Evolutionary conservation across 345 rosid species (phyloP), one percentile per base, ranked within the genome.

Genomic region (Lepidium didymum): DNA sequence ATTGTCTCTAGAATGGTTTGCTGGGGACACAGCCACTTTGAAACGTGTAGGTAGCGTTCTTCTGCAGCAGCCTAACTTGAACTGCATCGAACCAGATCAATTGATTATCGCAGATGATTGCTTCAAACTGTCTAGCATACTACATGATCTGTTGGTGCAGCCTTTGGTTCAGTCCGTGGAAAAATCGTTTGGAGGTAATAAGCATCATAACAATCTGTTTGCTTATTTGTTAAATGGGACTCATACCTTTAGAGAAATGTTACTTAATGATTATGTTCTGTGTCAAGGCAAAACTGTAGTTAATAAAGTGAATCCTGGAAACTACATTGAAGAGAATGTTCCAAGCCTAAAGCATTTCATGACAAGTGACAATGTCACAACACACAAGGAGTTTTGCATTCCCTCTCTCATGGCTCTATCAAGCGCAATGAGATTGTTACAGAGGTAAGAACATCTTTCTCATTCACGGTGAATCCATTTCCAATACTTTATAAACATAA

Each of bases 331-430:
- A 82, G 89, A 85, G 23, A 80, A 56, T 34, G 87, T 93, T 46
- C 88, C 91, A 1, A 86, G 94, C 60, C 73, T 93, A 75, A 81
- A 78, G 56, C 85, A 83, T 76, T 93, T 90, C 73, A 78, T 75
- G 46, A 72, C 64, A 34, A 62, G 76, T 75, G 87, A 68, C 40
- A 49, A 60, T 34, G 70, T 38, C 37, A 82, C 64, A 12, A 60
- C 45, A 43, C 70, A 82, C 52, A 42, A 78, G 69, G 80, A 71
- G 10, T 72, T 81, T 42, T 75, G 59, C 25, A 78, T 90, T 62
- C 86, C 86, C 4, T 80, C 94, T 49, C 85, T 93, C 72, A 87
- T 87, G 68, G 92, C 92, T 40, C 83, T 93, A 63, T 87, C 98
- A n/a, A 75, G 76, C 72, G 87, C 89, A 45, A 81, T 83, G 97